Conservation (phyloP, 2,329 filamentous ascomycete genomes). For the Apiospora saccharicola region DNA sequence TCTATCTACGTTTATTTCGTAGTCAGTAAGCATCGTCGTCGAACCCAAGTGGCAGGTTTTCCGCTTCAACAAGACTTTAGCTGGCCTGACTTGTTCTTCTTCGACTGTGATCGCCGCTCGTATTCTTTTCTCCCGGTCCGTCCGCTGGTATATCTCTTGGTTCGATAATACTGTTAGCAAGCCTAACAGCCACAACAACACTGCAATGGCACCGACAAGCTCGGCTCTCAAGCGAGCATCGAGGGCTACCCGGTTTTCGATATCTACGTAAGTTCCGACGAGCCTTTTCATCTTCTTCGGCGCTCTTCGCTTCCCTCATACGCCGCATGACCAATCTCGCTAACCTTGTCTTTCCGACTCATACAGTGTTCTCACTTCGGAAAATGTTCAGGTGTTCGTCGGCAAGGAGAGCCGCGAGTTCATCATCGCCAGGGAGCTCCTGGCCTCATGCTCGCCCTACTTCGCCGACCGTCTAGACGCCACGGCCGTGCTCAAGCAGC, state of each 20-base stretch:
- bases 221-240: conserved; percentile 9
- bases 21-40: conserved; percentile 6
- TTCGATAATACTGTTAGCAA: conserved; percentile 19
- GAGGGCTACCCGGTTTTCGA: not conserved
- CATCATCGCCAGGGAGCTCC: conserved; percentile 39
- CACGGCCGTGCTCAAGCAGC: conserved; percentile 35
- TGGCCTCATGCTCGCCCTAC: conserved; percentile 39
- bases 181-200: not conserved
- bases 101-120: conserved; percentile 2
- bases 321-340: not conserved
- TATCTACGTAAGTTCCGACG: not conserved
- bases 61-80: conserved; percentile 16
- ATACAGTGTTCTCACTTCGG: conserved; percentile 27
- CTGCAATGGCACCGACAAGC: not conserved
- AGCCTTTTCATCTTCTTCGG: not conserved
- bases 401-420: conserved; percentile 40
- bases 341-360: not conserved
- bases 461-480: conserved; percentile 39
- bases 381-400: conserved; percentile 42
- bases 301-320: not conserved
- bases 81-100: conserved; percentile 19
- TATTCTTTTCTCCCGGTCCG: conserved; percentile 1
- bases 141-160: not conserved
- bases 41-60: conserved; percentile 20
- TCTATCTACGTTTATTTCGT: not conserved